Percentiles rank a stretch among this genome's conserved stretches.
Evolutionary conservation across 805 yeast genomes (phyloP).

Genomic region (Schwanniomyces occidentalis): DNA sequence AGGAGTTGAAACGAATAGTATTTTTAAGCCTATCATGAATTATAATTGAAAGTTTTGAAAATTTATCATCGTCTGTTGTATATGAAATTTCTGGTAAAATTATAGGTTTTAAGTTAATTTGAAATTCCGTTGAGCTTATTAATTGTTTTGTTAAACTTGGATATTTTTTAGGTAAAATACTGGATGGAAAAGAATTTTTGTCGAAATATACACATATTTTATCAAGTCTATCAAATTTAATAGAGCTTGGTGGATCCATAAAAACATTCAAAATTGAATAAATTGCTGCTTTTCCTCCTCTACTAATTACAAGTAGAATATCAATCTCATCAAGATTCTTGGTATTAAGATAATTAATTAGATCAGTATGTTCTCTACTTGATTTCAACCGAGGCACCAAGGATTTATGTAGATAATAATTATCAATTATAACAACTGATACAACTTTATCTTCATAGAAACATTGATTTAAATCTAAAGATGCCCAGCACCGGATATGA

Average conservation of each 20-base stretch:
- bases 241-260: slow-evolving; percentile 54
- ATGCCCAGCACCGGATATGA: slow-evolving; percentile 59
- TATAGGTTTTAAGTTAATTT: slow-evolving; percentile 7
- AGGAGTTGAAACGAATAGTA: slow-evolving; percentile 27
- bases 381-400: slow-evolving; percentile 7
- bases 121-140: slow-evolving; percentile 15
- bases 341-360: slow-evolving; percentile 10
- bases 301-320: slow-evolving; percentile 42
- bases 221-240: slow-evolving; percentile 40
- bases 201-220: slow-evolving; percentile 12
- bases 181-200: slow-evolving; percentile 13
- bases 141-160: slow-evolving; percentile 4
- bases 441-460: slow-evolving; percentile 20
- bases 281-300: slow-evolving; percentile 41
- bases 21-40: slow-evolving; percentile 40
- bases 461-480: slow-evolving; percentile 28
- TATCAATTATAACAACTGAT: slow-evolving; percentile 37
- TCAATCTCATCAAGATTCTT: slow-evolving; percentile 16
- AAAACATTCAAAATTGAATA: slow-evolving; percentile 53
- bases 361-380: slow-evolving; percentile 10
- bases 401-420: slow-evolving; percentile 29
- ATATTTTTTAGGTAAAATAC: background rate
- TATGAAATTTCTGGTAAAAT: slow-evolving; percentile 4
- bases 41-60: slow-evolving; percentile 16
- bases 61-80: background rate